Conservation (phyloP, 129 eudicot species). For the Chrysanthemum seticuspe region DNA sequence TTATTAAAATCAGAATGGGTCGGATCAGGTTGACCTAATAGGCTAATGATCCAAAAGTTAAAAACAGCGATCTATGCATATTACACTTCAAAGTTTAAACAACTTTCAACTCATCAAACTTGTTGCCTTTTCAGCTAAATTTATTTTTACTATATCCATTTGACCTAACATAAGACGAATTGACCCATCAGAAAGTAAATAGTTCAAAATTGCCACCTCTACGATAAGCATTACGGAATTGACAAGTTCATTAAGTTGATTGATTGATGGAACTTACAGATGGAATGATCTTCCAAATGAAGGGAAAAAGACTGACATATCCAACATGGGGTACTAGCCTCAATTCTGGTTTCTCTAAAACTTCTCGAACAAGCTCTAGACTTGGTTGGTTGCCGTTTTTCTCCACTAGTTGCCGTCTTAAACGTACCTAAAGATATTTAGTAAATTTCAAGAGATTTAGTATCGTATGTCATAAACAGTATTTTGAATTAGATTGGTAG, state of each 20-base stretch:
- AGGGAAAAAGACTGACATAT: conserved; percentile 95
- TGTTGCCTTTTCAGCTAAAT: no score
- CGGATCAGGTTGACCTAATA: no score
- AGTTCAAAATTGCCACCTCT: not conserved
- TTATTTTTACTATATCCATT: no score
- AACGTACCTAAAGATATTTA: conserved; percentile 60
- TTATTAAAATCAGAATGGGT: not conserved
- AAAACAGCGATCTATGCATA: no score
- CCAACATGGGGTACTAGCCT: conserved; percentile 95
- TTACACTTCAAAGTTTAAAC: no score
- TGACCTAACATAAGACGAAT: not conserved
- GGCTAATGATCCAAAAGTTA: no score
- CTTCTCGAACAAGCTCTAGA: conserved; percentile 79
- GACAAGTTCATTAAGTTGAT: not conserved
- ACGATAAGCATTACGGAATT: conserved; percentile 2
- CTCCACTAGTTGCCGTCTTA: conserved; percentile 59
- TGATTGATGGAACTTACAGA: conserved; percentile 64
- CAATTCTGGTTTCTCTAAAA: conserved; percentile 59
- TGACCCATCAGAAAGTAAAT: not conserved
- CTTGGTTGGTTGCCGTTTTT: conserved; percentile 46
- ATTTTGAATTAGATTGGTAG: not conserved
- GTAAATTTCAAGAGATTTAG: not conserved
- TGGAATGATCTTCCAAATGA: conserved; percentile 79
- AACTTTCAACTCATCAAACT: no score
- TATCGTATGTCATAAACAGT: not conserved